Conservation (phyloP, 768 basidiomycete genomes). For the Baorangia bicolor region DNA sequence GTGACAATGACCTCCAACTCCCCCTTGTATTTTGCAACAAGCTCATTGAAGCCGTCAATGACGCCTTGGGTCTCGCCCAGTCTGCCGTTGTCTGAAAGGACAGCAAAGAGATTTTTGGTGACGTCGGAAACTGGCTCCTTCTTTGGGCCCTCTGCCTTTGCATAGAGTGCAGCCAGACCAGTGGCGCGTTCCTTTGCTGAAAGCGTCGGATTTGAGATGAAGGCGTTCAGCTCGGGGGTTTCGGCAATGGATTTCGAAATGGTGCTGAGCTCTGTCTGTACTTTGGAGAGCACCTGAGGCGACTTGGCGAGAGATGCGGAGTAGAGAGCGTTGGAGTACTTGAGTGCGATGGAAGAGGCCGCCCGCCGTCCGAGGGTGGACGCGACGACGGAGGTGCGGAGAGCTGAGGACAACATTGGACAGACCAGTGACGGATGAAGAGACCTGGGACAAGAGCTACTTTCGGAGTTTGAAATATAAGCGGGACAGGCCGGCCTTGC, state of each 20-base stretch:
- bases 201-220: constrained; percentile 90
- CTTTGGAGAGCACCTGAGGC: constrained; percentile 76
- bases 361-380: constrained; percentile 55
- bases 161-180: constrained; percentile 66
- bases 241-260: constrained; percentile 70
- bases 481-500: constrained; percentile 1
- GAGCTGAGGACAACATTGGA: constrained; percentile 57
- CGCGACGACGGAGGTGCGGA: constrained; percentile 47
- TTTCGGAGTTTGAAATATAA: neutral
- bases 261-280: constrained; percentile 77
- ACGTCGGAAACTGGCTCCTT: constrained; percentile 80
- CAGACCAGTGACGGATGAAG: neutral
- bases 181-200: constrained; percentile 71
- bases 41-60: constrained; percentile 87
- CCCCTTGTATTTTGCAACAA: constrained; percentile 86
- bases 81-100: constrained; percentile 93
- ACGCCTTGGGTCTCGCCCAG: constrained; percentile 81
- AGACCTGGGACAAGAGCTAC: no score
- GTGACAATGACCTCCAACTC: constrained; percentile 93
- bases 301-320: constrained; percentile 82
- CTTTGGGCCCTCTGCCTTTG: constrained; percentile 65
- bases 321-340: constrained; percentile 83
- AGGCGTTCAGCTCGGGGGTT: constrained; percentile 61
- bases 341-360: constrained; percentile 73
- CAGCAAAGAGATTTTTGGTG: constrained; percentile 87